Evolutionary conservation across 2,329 filamentous ascomycete species (phyloP).

Genomic region (Pseudocercospora fijiensis): DNA sequence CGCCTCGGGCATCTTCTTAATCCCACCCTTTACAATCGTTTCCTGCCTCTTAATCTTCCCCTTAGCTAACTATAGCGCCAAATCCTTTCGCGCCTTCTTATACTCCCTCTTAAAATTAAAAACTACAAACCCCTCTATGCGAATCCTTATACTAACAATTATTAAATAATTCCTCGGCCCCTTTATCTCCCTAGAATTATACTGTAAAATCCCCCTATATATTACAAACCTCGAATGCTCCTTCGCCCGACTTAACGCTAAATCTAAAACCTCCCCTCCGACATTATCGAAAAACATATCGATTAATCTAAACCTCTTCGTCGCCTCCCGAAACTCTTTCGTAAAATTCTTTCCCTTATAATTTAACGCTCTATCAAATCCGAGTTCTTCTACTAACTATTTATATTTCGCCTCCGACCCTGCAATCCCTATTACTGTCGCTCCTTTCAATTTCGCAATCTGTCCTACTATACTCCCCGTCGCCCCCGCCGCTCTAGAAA

Average conservation of each 20-base stretch:
- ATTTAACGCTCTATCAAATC: constrained; percentile 67
- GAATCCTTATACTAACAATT: constrained; percentile 56
- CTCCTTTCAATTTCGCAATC: constrained; percentile 71
- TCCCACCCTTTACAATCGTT: constrained; percentile 48
- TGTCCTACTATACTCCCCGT: constrained; percentile 75
- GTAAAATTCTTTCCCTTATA: constrained; percentile 66
- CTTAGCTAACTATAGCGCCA: constrained; percentile 58
- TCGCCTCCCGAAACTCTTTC: constrained; percentile 60
- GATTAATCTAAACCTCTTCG: constrained; percentile 42
- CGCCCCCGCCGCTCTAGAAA: constrained; percentile 74
- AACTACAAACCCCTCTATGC: constrained; percentile 71
- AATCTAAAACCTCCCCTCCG: constrained; percentile 66
- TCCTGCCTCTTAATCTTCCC: constrained; percentile 55
- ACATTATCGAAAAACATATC: constrained; percentile 75
- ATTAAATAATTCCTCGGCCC: constrained; percentile 59
- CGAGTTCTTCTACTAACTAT: constrained; percentile 64
- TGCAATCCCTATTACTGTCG: constrained; percentile 63
- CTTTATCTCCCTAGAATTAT: constrained; percentile 55
- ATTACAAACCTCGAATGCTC: constrained; percentile 64
- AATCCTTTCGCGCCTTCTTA: constrained; percentile 53
- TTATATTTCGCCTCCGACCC: constrained; percentile 66
- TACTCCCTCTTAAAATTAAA: constrained; percentile 65
- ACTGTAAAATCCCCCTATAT: constrained; percentile 68
- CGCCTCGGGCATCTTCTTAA: constrained; percentile 51
- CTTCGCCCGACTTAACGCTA: constrained; percentile 62